These are phyloP conservation scores for Talaromyces nanjingensis DNA, from an alignment of 495 filamentous ascomycete species.

Conservation along the genomic window DNA sequence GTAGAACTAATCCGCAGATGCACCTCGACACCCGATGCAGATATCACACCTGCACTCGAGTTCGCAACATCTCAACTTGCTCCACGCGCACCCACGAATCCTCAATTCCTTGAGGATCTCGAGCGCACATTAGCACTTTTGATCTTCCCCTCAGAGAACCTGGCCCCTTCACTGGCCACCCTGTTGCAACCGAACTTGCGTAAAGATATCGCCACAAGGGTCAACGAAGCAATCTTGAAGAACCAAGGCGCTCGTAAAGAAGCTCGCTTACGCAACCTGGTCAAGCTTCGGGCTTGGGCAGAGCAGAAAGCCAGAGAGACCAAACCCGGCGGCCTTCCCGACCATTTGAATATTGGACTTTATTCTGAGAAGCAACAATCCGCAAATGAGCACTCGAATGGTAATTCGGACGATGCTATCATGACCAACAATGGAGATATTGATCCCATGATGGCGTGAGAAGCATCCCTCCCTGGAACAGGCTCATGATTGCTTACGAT, in stretches of 20 bases:
- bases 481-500: background rate
- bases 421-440: conserved; percentile 43
- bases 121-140: conserved; percentile 90
- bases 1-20: conserved; percentile 84
- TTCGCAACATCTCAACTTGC: conserved; percentile 86
- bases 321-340: conserved; percentile 70
- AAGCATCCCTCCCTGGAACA: background rate
- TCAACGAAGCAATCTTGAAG: conserved; percentile 80
- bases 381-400: conserved; percentile 25
- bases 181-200: conserved; percentile 79
- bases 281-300: conserved; percentile 77
- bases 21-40: conserved; percentile 54
- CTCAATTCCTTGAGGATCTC: conserved; percentile 75
- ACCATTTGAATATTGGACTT: conserved; percentile 65
- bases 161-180: conserved; percentile 66
- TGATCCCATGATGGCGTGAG: conserved; percentile 54
- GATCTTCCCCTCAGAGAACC: conserved; percentile 71
- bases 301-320: conserved; percentile 67
- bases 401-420: conserved; percentile 30
- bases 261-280: conserved; percentile 70
- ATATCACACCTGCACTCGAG: conserved; percentile 73
- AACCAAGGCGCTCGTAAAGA: conserved; percentile 65
- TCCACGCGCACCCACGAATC: conserved; percentile 76
- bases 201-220: conserved; percentile 67
- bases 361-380: conserved; percentile 23